Conservation (phyloP, 805 yeast species). For the Myxozyma monticola region DNA sequence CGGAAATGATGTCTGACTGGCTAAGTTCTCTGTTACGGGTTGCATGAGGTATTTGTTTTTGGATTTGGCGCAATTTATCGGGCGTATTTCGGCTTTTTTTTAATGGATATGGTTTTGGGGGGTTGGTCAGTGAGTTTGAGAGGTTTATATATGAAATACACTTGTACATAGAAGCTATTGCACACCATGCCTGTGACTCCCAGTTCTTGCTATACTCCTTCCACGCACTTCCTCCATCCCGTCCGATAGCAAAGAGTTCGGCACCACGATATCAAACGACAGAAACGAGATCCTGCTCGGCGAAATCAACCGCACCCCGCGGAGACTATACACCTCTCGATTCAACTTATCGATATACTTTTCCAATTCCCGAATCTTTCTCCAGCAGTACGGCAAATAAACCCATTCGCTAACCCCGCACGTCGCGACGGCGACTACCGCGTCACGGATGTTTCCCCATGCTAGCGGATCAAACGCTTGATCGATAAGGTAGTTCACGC, state of each 20-base stretch:
- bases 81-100: too few species aligned
- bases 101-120: too few species aligned
- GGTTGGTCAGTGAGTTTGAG: too few species aligned
- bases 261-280: conserved; percentile 12
- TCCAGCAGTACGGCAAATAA: conserved; percentile 1
- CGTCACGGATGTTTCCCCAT: conserved; percentile 8
- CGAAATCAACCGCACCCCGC: conserved; percentile 8
- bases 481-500: conserved; percentile 6
- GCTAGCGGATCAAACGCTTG: conserved; percentile 3
- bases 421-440: background rate
- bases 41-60: too few species aligned
- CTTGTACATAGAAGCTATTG: background rate
- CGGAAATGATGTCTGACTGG: too few species aligned
- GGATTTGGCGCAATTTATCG: too few species aligned
- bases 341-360: conserved; percentile 3
- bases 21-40: too few species aligned
- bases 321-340: background rate
- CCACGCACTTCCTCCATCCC: too few species aligned
- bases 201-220: too few species aligned
- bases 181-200: too few species aligned
- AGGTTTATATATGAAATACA: background rate
- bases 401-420: conserved; percentile 7
- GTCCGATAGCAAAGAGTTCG: conserved; percentile 11
- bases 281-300: conserved; percentile 4
- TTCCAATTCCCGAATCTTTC: conserved; percentile 5